Evolutionary conservation across 352 stramenopile species (phyloP).

Genomic region (Elongisporangium prolatum): DNA sequence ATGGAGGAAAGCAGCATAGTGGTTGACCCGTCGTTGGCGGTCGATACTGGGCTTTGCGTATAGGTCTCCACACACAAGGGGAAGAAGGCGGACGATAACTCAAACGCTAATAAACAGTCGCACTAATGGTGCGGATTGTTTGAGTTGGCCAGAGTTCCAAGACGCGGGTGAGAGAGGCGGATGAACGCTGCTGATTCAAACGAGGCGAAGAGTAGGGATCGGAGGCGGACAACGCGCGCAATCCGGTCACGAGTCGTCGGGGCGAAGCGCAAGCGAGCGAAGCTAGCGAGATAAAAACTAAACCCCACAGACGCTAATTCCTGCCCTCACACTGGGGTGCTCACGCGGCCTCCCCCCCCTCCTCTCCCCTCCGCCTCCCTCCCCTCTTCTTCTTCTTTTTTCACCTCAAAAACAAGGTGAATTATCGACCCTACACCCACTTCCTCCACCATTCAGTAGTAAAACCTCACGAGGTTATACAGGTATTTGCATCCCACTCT

Average conservation of each 20-base stretch:
- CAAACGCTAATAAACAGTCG: background rate
- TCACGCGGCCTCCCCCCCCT: background rate
- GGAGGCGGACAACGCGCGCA: slow-evolving; percentile 6
- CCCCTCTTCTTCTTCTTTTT: background rate
- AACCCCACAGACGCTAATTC: background rate
- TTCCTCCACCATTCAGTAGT: background rate
- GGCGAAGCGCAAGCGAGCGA: background rate
- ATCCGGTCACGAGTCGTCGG: slow-evolving; percentile 11
- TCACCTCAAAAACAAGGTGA: background rate
- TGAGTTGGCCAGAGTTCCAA: background rate
- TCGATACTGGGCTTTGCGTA: background rate
- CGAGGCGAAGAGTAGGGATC: background rate
- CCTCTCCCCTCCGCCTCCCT: background rate
- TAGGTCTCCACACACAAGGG: background rate
- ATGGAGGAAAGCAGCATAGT: slow-evolving; percentile 78
- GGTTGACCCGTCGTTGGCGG: background rate
- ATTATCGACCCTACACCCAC: background rate
- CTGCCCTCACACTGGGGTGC: background rate
- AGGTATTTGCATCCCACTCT: background rate
- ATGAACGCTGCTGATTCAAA: slow-evolving; percentile 1
- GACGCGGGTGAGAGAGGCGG: background rate
- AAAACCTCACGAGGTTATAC: background rate
- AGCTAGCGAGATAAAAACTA: slow-evolving; percentile 1
- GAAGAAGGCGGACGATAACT: background rate
- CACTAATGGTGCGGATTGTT: background rate